These are phyloP conservation scores for Coccomyxa sp. DNA, from an alignment of 139 green algal genomes.

Conservation along the genomic window DNA sequence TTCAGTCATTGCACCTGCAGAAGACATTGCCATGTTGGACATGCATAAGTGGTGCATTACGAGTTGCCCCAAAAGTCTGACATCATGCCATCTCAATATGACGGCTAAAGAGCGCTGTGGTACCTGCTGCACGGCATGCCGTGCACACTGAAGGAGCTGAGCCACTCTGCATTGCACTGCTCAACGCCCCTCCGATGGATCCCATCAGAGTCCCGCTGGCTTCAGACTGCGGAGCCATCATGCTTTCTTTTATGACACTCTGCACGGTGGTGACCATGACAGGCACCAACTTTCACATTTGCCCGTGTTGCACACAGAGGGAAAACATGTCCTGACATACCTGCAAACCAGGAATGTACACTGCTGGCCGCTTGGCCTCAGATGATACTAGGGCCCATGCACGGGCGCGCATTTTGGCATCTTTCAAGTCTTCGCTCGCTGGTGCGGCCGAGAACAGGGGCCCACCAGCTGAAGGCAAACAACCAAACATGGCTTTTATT, in stretches of 20 bases:
- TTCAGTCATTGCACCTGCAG: constrained; percentile 16
- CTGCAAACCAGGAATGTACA: not conserved
- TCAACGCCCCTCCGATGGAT: constrained; percentile 32
- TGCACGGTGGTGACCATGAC: not conserved
- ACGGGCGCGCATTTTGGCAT: constrained; percentile 24
- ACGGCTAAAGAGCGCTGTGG: not conserved
- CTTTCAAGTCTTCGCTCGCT: not conserved
- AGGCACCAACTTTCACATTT: not conserved
- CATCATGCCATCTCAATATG: not conserved
- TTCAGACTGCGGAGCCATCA: not conserved
- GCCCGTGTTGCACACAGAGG: not conserved
- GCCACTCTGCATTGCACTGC: constrained; percentile 28
- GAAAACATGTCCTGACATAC: not conserved
- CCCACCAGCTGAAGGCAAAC: constrained; percentile 22
- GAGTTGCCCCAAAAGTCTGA: not conserved
- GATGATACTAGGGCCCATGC: constrained; percentile 62
- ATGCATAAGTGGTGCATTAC: not conserved
- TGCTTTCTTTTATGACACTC: not conserved
- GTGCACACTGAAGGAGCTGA: constrained; percentile 15
- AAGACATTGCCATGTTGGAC: not conserved
- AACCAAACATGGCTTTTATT: constrained; percentile 50
- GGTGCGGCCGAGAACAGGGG: constrained; percentile 1
- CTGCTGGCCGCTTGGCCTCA: constrained; percentile 10
- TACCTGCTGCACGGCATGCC: constrained; percentile 17
- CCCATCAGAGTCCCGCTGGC: constrained; percentile 22